Percentiles rank a stretch among this genome's conserved stretches.
Evolutionary conservation across 208 protist genomes (phyloP).

Genomic region (Trypanosomatidae sp.): DNA sequence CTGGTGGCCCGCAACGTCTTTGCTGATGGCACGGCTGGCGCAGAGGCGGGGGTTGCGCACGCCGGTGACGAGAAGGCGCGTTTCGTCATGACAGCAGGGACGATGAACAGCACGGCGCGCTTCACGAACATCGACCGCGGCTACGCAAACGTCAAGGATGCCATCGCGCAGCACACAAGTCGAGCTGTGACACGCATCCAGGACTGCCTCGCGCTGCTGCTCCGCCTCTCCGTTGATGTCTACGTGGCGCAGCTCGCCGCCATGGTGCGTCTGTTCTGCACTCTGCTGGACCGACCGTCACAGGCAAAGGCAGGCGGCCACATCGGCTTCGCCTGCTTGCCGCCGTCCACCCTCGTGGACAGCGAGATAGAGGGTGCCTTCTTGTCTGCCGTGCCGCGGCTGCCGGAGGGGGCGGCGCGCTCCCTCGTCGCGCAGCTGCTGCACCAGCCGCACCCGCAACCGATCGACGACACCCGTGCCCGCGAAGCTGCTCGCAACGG

Average conservation of each 20-base stretch:
- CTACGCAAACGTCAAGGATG: conserved; percentile 39
- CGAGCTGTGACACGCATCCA: conserved; percentile 9
- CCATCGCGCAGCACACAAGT: conserved; percentile 8
- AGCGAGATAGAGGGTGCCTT: no score
- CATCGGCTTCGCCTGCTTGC: no score
- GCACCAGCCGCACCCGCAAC: no score
- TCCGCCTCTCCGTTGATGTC: conserved; percentile 25
- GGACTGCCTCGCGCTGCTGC: conserved; percentile 26
- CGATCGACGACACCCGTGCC: no score
- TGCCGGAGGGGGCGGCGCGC: no score
- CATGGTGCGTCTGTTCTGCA: conserved; percentile 9
- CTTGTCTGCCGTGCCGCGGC: no score
- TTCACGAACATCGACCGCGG: conserved; percentile 62
- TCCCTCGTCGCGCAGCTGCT: no score
- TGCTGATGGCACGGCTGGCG: not conserved
- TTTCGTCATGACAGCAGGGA: not conserved
- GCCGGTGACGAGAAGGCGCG: not conserved
- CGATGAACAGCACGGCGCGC: conserved; percentile 44
- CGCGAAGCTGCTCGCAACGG: no score
- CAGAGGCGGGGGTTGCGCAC: no score
- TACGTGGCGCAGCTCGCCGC: conserved; percentile 22
- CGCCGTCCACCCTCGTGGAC: no score
- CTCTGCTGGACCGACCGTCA: no score
- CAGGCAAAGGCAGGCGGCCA: no score
- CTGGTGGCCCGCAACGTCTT: conserved; percentile 50